Evolutionary conservation across 139 green algal genomes (phyloP).

Genomic region (Chlorella sp.): DNA sequence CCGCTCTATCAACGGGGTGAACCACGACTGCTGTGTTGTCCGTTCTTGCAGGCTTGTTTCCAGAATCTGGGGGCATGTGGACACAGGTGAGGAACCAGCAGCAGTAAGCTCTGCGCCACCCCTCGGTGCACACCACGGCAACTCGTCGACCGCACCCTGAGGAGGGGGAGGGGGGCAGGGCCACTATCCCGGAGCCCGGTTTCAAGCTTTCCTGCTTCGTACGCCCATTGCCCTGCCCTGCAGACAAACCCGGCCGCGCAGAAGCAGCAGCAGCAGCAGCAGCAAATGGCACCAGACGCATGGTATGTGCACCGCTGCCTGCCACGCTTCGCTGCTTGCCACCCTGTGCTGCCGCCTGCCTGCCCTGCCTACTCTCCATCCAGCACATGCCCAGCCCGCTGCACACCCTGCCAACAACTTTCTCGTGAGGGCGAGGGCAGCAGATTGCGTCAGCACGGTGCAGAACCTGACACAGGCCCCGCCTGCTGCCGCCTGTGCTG

Average conservation of each 20-base stretch:
- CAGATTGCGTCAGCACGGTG: background rate
- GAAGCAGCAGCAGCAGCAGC: background rate
- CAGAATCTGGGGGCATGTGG: background rate
- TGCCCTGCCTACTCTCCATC: background rate
- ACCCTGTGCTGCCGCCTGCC: too few species aligned
- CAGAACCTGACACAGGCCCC: constrained; percentile 3
- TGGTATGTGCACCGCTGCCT: background rate
- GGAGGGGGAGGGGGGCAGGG: too few species aligned
- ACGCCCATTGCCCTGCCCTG: background rate
- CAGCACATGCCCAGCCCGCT: background rate
- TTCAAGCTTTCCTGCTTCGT: background rate
- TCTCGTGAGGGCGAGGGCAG: constrained; percentile 7
- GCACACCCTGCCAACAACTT: background rate
- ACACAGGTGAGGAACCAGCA: background rate
- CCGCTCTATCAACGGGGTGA: background rate
- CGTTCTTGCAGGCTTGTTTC: background rate
- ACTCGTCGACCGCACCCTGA: too few species aligned
- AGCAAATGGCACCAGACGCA: background rate
- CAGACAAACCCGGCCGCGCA: background rate
- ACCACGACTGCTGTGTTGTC: background rate
- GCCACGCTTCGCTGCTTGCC: background rate
- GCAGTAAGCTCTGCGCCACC: too few species aligned
- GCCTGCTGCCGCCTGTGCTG: background rate
- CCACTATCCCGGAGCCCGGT: too few species aligned
- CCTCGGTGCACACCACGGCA: too few species aligned